Conservation (phyloP, 331 rosid genomes). For the Saraca asoca region DNA sequence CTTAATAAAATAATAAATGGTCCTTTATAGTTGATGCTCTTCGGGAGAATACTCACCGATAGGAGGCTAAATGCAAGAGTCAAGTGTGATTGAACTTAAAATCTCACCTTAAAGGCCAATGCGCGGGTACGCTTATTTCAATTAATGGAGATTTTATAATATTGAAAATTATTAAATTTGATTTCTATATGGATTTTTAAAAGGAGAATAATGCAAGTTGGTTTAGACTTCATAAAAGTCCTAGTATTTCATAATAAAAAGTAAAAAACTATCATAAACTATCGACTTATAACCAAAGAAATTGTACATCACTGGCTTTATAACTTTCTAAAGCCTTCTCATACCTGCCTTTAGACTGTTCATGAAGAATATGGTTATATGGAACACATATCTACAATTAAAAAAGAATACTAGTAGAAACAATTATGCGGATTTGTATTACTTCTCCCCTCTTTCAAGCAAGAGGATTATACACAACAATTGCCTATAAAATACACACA, state of each 20-base stretch:
- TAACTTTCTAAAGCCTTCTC: no score
- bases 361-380: background rate
- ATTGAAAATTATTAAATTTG: no score
- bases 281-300: no score
- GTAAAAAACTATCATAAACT: no score
- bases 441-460: slow-evolving; percentile 75
- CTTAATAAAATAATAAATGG: background rate
- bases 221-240: no score
- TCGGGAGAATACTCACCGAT: slow-evolving; percentile 82
- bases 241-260: no score
- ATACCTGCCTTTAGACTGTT: slow-evolving; percentile 13
- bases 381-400: slow-evolving; percentile 1
- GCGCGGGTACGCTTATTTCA: slow-evolving; percentile 63
- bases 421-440: slow-evolving; percentile 69
- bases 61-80: slow-evolving; percentile 89
- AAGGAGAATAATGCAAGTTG: no score
- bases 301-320: no score
- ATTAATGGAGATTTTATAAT: background rate
- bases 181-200: no score
- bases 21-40: slow-evolving; percentile 74
- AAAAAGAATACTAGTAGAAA: slow-evolving; percentile 19
- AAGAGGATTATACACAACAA: slow-evolving; percentile 71
- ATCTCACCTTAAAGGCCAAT: slow-evolving; percentile 82
- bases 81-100: slow-evolving; percentile 76
- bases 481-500: slow-evolving; percentile 46